Evolutionary conservation across 2,329 filamentous ascomycete species (phyloP), one percentile per base, ranked within the genome.

Genomic region (Fusarium papillatum): DNA sequence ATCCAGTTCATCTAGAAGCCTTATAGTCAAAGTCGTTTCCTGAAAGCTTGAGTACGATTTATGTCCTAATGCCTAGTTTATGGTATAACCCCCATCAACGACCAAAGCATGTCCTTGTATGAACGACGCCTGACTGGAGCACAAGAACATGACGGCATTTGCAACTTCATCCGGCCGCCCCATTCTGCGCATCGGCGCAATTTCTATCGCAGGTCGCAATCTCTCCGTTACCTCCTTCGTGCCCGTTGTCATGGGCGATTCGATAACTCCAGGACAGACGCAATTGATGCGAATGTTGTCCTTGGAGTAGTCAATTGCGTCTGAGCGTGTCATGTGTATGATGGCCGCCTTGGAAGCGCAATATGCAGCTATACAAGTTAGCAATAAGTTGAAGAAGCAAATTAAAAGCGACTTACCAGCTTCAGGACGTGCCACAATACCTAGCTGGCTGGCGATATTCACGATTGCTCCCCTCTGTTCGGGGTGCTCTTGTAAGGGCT

Each of bases 241-340:
- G 19, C 83, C 78, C 17, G 82, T 85, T 7, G 86, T 87, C 83
- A 89, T 85, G 0, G 86, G 86, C 5, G 87, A 88, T 39, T 86
- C 85, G 31, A 89, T 93, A 71, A 93, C 92, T 0, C 93, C 93
- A 0, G 93, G 92, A 39, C 90, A 92, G 62, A 94, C 89, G 24
- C 91, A 93, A 81, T 94, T 86, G 29, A 86, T 76, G 5, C 85
- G 78, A 36, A 86, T 85, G 1, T 78, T 78, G 38, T 86, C 83
- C 3, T 73, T 73, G 0, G 89, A 88, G 76, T 91, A 91, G 73
- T 92, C 88, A 24, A 90, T 90, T 2, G 88, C 89, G 73, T 90
- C 90, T 0, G 88, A 84, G 8, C 87, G 83, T 0, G 90, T 92
- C 86, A 92, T 86, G 26, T 87, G 88, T 62, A 92, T 88, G 3